Percentiles rank a stretch among this genome's conserved stretches.
Conservation (phyloP, 768 basidiomycete species). For the Hemileccinum rubropunctum region DNA sequence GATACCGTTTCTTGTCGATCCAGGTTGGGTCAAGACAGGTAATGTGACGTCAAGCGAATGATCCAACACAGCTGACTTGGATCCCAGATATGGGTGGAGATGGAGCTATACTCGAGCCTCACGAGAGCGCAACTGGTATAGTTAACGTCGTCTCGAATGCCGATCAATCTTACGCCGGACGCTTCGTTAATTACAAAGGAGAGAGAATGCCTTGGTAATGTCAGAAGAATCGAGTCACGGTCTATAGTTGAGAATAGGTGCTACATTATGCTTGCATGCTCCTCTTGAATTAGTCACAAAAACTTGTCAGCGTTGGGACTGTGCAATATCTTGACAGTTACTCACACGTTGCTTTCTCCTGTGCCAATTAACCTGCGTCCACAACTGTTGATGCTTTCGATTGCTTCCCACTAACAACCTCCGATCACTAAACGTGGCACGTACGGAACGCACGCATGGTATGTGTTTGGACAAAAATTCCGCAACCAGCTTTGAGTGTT, state of each 20-base stretch:
- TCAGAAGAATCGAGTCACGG: no score
- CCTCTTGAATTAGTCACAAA: neutral
- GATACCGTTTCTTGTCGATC: constrained; percentile 32
- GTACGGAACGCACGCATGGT: neutral
- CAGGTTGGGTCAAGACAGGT: constrained; percentile 43
- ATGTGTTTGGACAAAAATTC: neutral
- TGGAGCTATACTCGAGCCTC: constrained; percentile 27
- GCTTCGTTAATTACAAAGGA: constrained; percentile 32
- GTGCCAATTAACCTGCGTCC: no score
- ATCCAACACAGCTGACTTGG: neutral
- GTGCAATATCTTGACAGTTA: no score
- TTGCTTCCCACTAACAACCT: no score
- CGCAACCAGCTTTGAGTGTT: neutral
- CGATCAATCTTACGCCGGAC: constrained; percentile 28
- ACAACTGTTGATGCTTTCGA: no score
- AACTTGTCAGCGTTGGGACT: no score
- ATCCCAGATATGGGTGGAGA: constrained; percentile 36
- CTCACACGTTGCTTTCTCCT: no score
- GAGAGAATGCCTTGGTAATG: constrained; percentile 31
- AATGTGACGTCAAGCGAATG: neutral
- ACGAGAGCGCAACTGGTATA: constrained; percentile 30
- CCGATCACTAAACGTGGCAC: no score
- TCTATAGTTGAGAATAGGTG: neutral
- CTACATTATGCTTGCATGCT: neutral
- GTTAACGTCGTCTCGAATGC: constrained; percentile 26